phyloP scores from a whole-genome alignment of 2,329 filamentous ascomycete species.

The Sclerotinia minor region DNA sequence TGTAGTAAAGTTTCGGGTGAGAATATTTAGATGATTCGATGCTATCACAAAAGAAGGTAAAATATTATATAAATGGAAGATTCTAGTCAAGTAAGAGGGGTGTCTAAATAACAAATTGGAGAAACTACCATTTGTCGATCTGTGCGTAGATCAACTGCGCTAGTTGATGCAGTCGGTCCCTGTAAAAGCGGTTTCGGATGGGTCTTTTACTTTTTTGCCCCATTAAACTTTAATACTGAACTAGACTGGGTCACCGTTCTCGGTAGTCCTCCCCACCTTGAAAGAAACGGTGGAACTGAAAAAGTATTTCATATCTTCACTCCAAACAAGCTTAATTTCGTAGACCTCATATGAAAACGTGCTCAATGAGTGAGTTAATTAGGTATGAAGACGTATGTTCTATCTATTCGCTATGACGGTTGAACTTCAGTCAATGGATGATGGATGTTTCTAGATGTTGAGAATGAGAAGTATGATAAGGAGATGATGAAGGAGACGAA shows the following conservation, averaged over 20 bases:
- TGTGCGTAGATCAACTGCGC: constrained; percentile 4
- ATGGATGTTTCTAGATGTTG: not conserved
- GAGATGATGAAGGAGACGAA: not conserved
- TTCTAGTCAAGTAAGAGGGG: not conserved
- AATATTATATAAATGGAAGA: not conserved
- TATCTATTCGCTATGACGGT: not conserved
- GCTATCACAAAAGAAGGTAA: constrained; percentile 6
- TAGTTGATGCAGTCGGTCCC: not conserved
- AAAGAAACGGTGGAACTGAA: not conserved
- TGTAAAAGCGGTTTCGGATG: constrained; percentile 16
- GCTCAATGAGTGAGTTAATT: not conserved
- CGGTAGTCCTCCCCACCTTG: constrained; percentile 8
- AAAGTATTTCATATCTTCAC: not conserved
- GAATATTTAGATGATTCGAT: constrained; percentile 11
- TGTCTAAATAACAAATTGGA: not conserved
- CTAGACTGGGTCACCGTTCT: not conserved
- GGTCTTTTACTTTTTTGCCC: not conserved
- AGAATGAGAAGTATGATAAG: not conserved
- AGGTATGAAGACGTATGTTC: not conserved
- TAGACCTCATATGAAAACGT: constrained; percentile 7
- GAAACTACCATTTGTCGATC: not conserved
- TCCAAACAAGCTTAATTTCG: constrained; percentile 5
- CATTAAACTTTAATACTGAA: not conserved
- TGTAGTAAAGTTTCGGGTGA: not conserved
- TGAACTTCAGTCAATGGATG: not conserved